These are phyloP conservation scores for Ceratocystis huliohia DNA, from an alignment of 2,329 filamentous ascomycete species.

Conservation along the genomic window DNA sequence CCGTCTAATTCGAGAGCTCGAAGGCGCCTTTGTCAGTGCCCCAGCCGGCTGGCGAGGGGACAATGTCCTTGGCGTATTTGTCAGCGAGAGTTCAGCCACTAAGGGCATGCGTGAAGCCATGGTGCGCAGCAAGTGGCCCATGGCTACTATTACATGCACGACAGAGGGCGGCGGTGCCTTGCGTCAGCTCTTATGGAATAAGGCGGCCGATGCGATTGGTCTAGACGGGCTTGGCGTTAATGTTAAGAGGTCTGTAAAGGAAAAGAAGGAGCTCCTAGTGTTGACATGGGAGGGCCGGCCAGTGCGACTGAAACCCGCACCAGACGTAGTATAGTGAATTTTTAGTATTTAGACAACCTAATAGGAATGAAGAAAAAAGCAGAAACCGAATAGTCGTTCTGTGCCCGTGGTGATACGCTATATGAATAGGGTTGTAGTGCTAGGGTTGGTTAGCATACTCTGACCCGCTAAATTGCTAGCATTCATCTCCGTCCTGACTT, in stretches of 20 bases:
- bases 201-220: constrained; percentile 46
- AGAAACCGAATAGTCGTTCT: too few relatives aligned
- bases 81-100: constrained; percentile 57
- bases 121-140: constrained; percentile 51
- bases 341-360: too few relatives aligned
- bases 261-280: constrained; percentile 33
- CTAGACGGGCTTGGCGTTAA: constrained; percentile 47
- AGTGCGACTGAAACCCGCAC: background rate
- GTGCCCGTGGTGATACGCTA: too few relatives aligned
- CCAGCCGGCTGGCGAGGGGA: constrained; percentile 58
- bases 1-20: constrained; percentile 56
- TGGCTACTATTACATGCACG: constrained; percentile 54
- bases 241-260: constrained; percentile 31
- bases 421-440: too few relatives aligned
- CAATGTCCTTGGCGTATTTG: constrained; percentile 57
- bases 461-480: too few relatives aligned
- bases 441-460: too few relatives aligned
- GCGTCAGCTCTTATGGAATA: constrained; percentile 62
- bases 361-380: too few relatives aligned
- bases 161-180: constrained; percentile 42
- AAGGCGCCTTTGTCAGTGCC: constrained; percentile 63
- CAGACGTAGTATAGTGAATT: background rate
- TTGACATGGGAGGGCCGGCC: constrained; percentile 38
- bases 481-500: too few relatives aligned
- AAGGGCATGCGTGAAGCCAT: constrained; percentile 66